A percentile compares a stretch with the other conserved stretches of the same genome.
Conservation (phyloP, 345 rosid genomes). For the Gossypium anomalum region DNA sequence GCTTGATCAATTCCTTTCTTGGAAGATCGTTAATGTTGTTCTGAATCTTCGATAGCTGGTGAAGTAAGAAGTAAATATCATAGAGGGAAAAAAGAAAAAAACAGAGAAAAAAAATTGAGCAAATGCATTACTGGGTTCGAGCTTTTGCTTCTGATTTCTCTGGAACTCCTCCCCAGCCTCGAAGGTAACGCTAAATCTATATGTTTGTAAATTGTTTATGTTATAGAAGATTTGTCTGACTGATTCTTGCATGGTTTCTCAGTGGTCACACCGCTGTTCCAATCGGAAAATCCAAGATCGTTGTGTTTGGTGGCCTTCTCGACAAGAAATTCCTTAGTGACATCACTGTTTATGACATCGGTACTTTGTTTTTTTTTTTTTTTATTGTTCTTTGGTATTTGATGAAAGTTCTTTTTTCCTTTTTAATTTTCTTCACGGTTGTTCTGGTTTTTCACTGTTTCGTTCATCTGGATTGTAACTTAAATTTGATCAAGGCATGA, state of each 20-base stretch:
- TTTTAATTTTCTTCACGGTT: constrained; percentile 1
- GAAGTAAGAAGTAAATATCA: not conserved
- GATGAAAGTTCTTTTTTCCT: not conserved
- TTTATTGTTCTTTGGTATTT: not conserved
- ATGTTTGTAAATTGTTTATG: not conserved
- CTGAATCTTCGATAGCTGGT: not conserved
- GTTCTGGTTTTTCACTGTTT: not conserved
- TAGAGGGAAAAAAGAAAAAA: not conserved
- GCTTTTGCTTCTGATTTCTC: constrained; percentile 76
- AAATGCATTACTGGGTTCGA: constrained; percentile 89
- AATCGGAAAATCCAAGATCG: constrained; percentile 77
- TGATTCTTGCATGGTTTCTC: constrained; percentile 10
- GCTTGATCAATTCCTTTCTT: not conserved
- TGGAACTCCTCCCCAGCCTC: constrained; percentile 76
- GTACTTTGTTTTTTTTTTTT: constrained; percentile 29
- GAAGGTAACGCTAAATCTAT: constrained; percentile 43
- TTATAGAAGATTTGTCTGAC: not conserved
- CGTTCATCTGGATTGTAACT: not conserved
- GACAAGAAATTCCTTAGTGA: constrained; percentile 79
- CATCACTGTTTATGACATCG: constrained; percentile 66
- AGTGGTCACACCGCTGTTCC: constrained; percentile 86
- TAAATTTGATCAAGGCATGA: not conserved
- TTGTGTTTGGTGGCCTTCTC: constrained; percentile 80
- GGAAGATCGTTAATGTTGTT: not conserved
- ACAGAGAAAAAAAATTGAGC: not conserved